Evolutionary conservation across 768 basidiomycete genomes (phyloP).

Genomic region (Termitomyces sp.): DNA sequence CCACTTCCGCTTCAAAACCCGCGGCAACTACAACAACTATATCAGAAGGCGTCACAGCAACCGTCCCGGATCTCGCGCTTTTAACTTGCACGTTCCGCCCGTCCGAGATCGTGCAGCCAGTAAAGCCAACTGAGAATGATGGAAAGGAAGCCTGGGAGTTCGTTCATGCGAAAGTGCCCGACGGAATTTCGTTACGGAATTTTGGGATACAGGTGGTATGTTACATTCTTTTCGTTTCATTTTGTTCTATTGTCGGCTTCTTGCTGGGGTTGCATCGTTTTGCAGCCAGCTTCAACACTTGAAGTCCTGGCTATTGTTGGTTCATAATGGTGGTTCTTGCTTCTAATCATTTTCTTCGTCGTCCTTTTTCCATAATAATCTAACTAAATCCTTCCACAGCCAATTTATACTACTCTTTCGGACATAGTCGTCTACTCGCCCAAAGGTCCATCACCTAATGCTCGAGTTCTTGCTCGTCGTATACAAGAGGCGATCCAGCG

Average conservation of each 20-base stretch:
- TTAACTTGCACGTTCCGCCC: constrained; percentile 45
- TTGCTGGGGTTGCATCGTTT: not conserved
- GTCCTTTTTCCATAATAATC: no score
- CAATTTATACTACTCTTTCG: constrained; percentile 84
- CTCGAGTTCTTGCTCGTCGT: constrained; percentile 59
- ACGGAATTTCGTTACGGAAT: constrained; percentile 82
- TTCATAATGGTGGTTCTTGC: no score
- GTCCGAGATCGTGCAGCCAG: constrained; percentile 35
- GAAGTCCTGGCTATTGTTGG: no score
- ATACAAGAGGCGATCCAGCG: constrained; percentile 63
- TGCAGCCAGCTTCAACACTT: not conserved
- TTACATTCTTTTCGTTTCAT: constrained; percentile 21
- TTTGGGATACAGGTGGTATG: constrained; percentile 88
- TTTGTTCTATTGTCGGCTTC: not conserved
- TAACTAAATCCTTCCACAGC: constrained; percentile 37
- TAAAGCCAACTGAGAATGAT: constrained; percentile 9
- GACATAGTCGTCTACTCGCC: constrained; percentile 90
- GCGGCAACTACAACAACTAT: not conserved
- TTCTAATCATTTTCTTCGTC: not conserved
- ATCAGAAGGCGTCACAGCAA: not conserved
- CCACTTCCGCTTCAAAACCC: constrained; percentile 5
- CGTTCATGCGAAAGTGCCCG: constrained; percentile 68
- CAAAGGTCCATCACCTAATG: constrained; percentile 53
- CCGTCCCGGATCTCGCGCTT: constrained; percentile 20
- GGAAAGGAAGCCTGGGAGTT: constrained; percentile 52